Conservation (phyloP, 352 stramenopile genomes). For the Phytopythium delawarense region DNA sequence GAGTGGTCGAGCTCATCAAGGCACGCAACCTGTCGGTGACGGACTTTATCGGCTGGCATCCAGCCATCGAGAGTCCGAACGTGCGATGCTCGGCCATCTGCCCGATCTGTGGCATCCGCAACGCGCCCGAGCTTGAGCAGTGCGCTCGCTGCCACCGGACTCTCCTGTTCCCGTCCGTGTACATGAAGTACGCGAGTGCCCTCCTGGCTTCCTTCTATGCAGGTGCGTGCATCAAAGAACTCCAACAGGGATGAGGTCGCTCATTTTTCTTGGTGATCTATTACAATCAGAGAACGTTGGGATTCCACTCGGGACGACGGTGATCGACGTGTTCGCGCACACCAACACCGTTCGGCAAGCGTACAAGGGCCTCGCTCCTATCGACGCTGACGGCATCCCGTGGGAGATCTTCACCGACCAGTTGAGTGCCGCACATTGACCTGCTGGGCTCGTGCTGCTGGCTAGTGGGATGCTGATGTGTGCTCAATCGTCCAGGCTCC, state of each 20-base stretch:
- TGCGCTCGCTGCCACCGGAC: slow-evolving; percentile 56
- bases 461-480: slow-evolving; percentile 1
- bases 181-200: slow-evolving; percentile 74
- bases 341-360: slow-evolving; percentile 52
- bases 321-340: slow-evolving; percentile 72
- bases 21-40: slow-evolving; percentile 63
- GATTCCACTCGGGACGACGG: slow-evolving; percentile 59
- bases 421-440: slow-evolving; percentile 28
- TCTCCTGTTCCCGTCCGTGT: slow-evolving; percentile 66
- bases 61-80: slow-evolving; percentile 63
- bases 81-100: slow-evolving; percentile 74
- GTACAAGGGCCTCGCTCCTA: slow-evolving; percentile 71
- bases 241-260: background rate
- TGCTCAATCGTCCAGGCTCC: slow-evolving; percentile 31
- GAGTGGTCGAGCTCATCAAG: slow-evolving; percentile 48
- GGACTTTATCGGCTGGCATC: slow-evolving; percentile 81
- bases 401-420: slow-evolving; percentile 72
- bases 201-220: slow-evolving; percentile 72
- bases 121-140: slow-evolving; percentile 46
- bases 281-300: slow-evolving; percentile 58
- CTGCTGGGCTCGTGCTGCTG: background rate
- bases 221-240: slow-evolving; percentile 24
- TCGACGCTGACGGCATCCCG: slow-evolving; percentile 52
- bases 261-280: background rate
- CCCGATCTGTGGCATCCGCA: slow-evolving; percentile 67